These are phyloP conservation scores for Funneliformis geosporum DNA, from an alignment of 192 early-diverging fungal genomes.

Conservation along the genomic window DNA sequence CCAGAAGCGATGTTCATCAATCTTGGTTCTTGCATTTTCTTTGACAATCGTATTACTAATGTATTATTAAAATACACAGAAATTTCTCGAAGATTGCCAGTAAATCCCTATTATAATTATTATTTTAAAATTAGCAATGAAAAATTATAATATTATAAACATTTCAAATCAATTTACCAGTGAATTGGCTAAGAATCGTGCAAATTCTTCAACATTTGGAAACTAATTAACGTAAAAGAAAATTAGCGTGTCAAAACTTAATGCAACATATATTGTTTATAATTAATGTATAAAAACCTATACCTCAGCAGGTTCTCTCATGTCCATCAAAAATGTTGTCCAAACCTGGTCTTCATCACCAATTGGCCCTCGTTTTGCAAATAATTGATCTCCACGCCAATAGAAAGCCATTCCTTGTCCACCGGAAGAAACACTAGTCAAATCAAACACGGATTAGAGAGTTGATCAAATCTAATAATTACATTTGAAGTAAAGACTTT, in stretches of 20 bases:
- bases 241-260: neutral
- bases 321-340: slow-evolving; percentile 76
- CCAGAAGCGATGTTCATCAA: slow-evolving; percentile 57
- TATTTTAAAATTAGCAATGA: too few relatives aligned
- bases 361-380: slow-evolving; percentile 67
- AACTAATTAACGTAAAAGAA: neutral
- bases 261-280: neutral
- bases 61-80: slow-evolving; percentile 64
- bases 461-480: too few relatives aligned
- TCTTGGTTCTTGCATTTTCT: slow-evolving; percentile 63
- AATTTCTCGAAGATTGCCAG: slow-evolving; percentile 68
- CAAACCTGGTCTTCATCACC: slow-evolving; percentile 53
- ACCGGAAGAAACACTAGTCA: slow-evolving; percentile 72
- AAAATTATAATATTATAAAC: too few relatives aligned
- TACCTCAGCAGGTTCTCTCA: slow-evolving; percentile 75
- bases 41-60: slow-evolving; percentile 59
- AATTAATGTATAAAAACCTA: too few relatives aligned
- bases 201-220: neutral
- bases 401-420: slow-evolving; percentile 84
- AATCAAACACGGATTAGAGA: too few relatives aligned
- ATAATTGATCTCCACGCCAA: slow-evolving; percentile 86
- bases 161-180: too few relatives aligned
- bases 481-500: neutral
- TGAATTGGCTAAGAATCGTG: neutral
- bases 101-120: slow-evolving; percentile 81